phyloP scores from a whole-genome alignment of 352 stramenopile species.

The Globisporangium alternatum region DNA sequence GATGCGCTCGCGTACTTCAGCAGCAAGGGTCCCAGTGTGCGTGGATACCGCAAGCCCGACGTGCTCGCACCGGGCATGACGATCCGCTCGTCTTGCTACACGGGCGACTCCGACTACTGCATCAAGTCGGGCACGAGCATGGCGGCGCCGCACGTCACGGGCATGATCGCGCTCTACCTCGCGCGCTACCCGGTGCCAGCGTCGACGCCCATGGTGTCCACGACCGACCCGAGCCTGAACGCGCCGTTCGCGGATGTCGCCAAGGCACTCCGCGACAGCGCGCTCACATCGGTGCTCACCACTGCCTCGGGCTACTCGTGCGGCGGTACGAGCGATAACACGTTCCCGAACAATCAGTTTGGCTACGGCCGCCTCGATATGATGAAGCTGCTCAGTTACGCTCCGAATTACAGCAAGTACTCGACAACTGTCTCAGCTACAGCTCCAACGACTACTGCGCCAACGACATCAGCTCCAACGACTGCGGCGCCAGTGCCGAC shows the following conservation, averaged over 20 bases:
- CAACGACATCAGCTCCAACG: neutral
- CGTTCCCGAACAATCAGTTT: conserved; percentile 43
- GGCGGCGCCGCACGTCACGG: conserved; percentile 57
- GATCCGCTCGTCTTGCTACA: conserved; percentile 51
- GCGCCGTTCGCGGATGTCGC: conserved; percentile 12
- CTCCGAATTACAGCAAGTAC: neutral
- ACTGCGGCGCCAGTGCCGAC: neutral
- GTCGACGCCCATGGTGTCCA: conserved; percentile 12
- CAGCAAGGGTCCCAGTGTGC: conserved; percentile 48
- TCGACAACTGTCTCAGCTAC: neutral
- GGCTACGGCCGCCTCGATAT: conserved; percentile 1
- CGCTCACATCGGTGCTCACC: conserved; percentile 13
- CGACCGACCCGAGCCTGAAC: conserved; percentile 19
- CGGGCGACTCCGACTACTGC: conserved; percentile 41
- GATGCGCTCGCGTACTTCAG: conserved; percentile 45
- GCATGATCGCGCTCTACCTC: conserved; percentile 52
- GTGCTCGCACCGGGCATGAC: conserved; percentile 41
- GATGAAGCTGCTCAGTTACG: neutral
- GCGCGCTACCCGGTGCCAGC: conserved; percentile 29
- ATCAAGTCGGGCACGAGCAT: conserved; percentile 67
- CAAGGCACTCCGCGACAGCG: neutral
- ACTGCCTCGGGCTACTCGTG: conserved; percentile 30
- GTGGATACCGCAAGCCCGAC: conserved; percentile 48
- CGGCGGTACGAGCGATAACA: conserved; percentile 31
- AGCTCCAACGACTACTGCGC: neutral